A percentile compares a stretch with the other conserved stretches of the same genome.
These are phyloP conservation scores for Pterulicium gracile DNA, from an alignment of 1,284 basidiomycete species.

Conservation along the genomic window DNA sequence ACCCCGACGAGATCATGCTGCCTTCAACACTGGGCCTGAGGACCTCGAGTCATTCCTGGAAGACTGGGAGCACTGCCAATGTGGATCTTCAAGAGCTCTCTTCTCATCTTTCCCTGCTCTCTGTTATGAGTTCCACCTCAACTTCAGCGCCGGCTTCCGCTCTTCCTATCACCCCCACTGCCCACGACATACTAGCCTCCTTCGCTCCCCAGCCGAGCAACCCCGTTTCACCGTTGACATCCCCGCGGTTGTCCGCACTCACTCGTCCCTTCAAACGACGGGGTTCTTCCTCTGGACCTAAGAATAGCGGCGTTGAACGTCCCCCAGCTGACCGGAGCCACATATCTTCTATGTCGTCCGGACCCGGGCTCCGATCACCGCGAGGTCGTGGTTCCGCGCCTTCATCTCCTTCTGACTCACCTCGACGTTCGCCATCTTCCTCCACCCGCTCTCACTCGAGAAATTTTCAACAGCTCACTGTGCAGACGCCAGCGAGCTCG, in stretches of 20 bases:
- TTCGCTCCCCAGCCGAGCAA: conserved; percentile 25
- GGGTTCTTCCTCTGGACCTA: not conserved
- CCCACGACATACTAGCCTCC: conserved; percentile 48
- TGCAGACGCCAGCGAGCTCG: not conserved
- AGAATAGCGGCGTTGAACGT: not conserved
- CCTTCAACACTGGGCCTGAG: conserved; percentile 65
- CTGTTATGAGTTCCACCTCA: conserved; percentile 11
- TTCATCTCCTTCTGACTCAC: conserved; percentile 10
- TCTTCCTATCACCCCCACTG: conserved; percentile 20
- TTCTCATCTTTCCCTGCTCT: conserved; percentile 16
- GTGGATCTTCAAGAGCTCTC: conserved; percentile 12
- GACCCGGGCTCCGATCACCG: not conserved
- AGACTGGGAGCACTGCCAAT: conserved; percentile 14
- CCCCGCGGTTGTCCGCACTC: conserved; percentile 12
- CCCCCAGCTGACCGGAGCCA: not conserved
- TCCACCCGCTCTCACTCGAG: conserved; percentile 6
- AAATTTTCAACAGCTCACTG: not conserved
- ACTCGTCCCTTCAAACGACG: conserved; percentile 7
- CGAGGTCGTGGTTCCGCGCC: conserved; percentile 9
- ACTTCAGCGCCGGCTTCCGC: conserved; percentile 11
- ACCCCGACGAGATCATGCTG: conserved; percentile 40
- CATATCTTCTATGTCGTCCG: conserved; percentile 4
- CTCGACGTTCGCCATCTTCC: conserved; percentile 8
- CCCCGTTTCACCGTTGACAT: conserved; percentile 10
- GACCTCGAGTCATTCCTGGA: conserved; percentile 17